phyloP scores from a whole-genome alignment of 2,329 filamentous ascomycete genomes.

The Myotisia sp. region DNA sequence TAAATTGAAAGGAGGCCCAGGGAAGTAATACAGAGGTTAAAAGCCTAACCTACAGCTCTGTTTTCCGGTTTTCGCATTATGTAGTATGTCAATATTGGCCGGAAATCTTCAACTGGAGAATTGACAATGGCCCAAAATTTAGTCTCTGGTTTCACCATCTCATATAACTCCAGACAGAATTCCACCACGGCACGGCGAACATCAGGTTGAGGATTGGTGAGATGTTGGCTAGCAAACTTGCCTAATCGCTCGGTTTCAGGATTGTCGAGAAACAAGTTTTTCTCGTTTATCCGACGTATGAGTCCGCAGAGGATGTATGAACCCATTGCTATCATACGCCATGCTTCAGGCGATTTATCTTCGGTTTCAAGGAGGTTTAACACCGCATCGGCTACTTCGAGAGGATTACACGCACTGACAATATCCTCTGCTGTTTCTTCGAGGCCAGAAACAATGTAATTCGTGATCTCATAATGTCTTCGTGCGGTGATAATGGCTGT shows the following conservation, averaged over 20 bases:
- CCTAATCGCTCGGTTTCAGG: constrained; percentile 19
- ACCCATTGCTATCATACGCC: constrained; percentile 24
- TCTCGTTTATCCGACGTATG: constrained; percentile 16
- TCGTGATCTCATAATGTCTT: constrained; percentile 25
- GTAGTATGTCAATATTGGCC: constrained; percentile 26
- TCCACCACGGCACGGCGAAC: constrained; percentile 26
- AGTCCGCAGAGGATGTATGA: constrained; percentile 19
- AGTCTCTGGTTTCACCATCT: constrained; percentile 18
- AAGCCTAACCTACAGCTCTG: background rate
- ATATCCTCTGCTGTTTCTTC: constrained; percentile 27
- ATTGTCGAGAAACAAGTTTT: constrained; percentile 11
- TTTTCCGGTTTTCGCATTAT: constrained; percentile 16
- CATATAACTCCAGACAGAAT: constrained; percentile 19
- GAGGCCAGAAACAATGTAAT: constrained; percentile 28
- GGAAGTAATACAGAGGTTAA: background rate
- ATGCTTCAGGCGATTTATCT: constrained; percentile 19
- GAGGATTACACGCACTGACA: constrained; percentile 18
- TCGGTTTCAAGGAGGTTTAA: constrained; percentile 21
- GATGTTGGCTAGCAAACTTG: constrained; percentile 19
- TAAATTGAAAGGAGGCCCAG: background rate
- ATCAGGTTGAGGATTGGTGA: constrained; percentile 24
- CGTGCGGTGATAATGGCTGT: constrained; percentile 25
- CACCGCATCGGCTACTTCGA: constrained; percentile 21
- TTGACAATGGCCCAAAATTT: constrained; percentile 20
- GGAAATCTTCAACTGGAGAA: constrained; percentile 18